These are phyloP conservation scores for Stephania yunnanensis DNA, from an alignment of 164 flowering plant species.

Conservation along the genomic window DNA sequence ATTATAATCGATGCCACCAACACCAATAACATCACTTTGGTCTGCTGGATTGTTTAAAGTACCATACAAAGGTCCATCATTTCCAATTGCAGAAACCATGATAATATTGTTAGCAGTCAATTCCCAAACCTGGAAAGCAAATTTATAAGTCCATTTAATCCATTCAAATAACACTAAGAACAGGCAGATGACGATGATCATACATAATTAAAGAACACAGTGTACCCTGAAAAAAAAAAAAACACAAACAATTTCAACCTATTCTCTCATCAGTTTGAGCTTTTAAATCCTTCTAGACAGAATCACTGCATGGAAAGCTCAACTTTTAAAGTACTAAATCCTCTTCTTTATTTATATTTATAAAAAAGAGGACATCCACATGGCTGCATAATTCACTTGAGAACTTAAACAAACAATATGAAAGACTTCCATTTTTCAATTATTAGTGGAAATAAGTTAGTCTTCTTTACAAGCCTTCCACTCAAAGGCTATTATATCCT, in stretches of 20 bases:
- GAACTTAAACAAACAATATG: too few species aligned
- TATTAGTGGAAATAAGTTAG: too few species aligned
- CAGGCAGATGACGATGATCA: neutral
- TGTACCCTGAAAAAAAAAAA: neutral
- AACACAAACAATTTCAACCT: neutral
- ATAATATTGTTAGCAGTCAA: conserved; percentile 93
- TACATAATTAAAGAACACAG: neutral
- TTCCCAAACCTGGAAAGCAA: conserved; percentile 78
- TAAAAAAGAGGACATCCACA: too few species aligned
- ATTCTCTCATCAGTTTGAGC: neutral
- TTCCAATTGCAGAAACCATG: conserved; percentile 99
- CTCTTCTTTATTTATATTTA: too few species aligned
- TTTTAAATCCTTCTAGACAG: neutral
- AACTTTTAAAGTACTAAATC: too few species aligned
- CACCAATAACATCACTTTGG: conserved; percentile 99
- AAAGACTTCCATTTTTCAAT: too few species aligned
- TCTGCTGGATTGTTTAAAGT: conserved; percentile 99
- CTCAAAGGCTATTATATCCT: too few species aligned
- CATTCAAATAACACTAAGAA: neutral
- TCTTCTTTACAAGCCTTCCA: too few species aligned
- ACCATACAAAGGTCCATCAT: conserved; percentile 99
- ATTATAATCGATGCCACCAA: conserved; percentile 95
- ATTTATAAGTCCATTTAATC: neutral
- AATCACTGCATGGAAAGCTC: too few species aligned
- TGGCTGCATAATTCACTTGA: too few species aligned